A percentile compares a stretch with the other conserved stretches of the same genome.
Evolutionary conservation across 2,329 filamentous ascomycete species (phyloP).

Genomic region (Arthrobotrys megalospora): DNA sequence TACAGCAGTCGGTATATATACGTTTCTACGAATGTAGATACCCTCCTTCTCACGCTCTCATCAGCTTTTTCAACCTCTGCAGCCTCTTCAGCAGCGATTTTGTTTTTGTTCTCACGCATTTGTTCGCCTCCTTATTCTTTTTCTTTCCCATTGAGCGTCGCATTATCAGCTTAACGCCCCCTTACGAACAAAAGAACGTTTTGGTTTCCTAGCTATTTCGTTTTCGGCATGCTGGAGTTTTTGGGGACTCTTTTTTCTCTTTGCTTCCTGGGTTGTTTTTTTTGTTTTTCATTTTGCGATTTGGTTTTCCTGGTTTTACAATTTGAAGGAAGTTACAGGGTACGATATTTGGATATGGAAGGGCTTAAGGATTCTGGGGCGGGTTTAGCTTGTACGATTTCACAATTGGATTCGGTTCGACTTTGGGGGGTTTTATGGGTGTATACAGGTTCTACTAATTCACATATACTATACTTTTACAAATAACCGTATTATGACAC

Average conservation of each 20-base stretch:
- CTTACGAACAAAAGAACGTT: conserved; percentile 8
- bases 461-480: background rate
- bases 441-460: conserved; percentile 12
- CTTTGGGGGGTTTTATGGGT: background rate
- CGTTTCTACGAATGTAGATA: conserved; percentile 5
- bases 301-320: background rate
- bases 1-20: conserved; percentile 9
- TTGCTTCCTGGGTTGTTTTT: background rate
- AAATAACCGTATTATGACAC: background rate
- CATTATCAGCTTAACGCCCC: too few species aligned
- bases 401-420: background rate
- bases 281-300: background rate
- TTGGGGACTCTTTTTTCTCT: background rate
- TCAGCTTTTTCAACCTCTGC: too few species aligned
- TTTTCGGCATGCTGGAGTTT: conserved; percentile 28
- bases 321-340: background rate
- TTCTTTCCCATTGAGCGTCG: too few species aligned
- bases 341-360: background rate
- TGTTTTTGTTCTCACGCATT: background rate
- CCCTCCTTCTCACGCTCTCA: background rate
- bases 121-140: too few species aligned
- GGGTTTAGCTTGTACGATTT: background rate
- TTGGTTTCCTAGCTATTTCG: background rate
- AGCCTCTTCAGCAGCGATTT: background rate
- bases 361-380: too few species aligned